phyloP scores from a whole-genome alignment of 2,329 filamentous ascomycete genomes.

The Penicillium sp. region DNA sequence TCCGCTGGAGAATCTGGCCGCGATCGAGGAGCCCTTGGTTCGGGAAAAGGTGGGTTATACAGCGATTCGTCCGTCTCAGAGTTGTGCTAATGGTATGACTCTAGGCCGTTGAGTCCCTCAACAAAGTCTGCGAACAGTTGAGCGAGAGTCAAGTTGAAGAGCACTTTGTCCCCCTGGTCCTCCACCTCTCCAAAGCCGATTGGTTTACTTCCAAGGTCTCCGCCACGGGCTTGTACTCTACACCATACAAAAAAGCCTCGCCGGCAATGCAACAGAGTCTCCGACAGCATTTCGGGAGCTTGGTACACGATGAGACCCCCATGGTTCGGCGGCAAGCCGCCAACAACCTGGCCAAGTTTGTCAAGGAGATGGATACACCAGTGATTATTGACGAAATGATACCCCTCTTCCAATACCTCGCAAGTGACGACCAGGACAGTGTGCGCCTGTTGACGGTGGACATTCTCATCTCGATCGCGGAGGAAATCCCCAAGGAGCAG shows the following conservation, averaged over 20 bases:
- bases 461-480: conserved; percentile 90
- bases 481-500: conserved; percentile 96
- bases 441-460: conserved; percentile 94
- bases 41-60: conserved; percentile 75
- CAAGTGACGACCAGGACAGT: conserved; percentile 94
- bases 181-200: conserved; percentile 96
- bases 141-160: conserved; percentile 92
- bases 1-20: conserved; percentile 93
- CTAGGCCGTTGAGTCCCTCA: conserved; percentile 95
- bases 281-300: conserved; percentile 81
- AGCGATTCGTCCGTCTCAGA: neutral
- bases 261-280: conserved; percentile 84
- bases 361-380: conserved; percentile 88
- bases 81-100: conserved; percentile 4
- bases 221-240: conserved; percentile 89
- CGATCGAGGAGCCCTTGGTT: conserved; percentile 96
- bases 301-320: conserved; percentile 96
- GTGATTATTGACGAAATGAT: conserved; percentile 99
- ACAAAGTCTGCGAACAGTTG: conserved; percentile 95
- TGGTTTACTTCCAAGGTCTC: conserved; percentile 99
- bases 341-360: conserved; percentile 93
- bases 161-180: conserved; percentile 90
- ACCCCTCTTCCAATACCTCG: conserved; percentile 94
- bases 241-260: conserved; percentile 87
- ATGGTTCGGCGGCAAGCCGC: conserved; percentile 98